phyloP scores from a whole-genome alignment of 2,329 filamentous ascomycete species.

The Ciborinia camelliae region DNA sequence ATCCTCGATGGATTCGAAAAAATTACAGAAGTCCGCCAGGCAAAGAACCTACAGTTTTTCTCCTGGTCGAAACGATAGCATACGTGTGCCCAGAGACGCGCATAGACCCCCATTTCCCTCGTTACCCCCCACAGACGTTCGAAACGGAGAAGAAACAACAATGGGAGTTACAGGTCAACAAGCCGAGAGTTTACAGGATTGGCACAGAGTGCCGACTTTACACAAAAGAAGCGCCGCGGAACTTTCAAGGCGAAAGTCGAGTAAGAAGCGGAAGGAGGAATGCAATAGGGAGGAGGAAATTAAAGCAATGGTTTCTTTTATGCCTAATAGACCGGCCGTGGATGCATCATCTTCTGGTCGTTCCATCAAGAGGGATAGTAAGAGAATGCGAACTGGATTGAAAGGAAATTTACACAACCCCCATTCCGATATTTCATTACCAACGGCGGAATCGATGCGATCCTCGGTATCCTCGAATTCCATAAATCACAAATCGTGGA shows the following conservation, averaged over 20 bases:
- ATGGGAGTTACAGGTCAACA: slow-evolving; percentile 31
- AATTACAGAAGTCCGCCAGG: slow-evolving; percentile 46
- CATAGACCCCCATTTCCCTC: slow-evolving; percentile 35
- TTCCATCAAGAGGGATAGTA: slow-evolving; percentile 60
- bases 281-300: slow-evolving; percentile 82
- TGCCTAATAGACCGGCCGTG: slow-evolving; percentile 60
- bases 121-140: slow-evolving; percentile 28
- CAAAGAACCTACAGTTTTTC: slow-evolving; percentile 59
- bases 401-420: slow-evolving; percentile 58
- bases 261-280: slow-evolving; percentile 73
- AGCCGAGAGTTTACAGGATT: slow-evolving; percentile 33
- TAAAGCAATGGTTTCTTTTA: slow-evolving; percentile 72
- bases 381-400: slow-evolving; percentile 57
- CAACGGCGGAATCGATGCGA: slow-evolving; percentile 68
- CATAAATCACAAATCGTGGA: slow-evolving; percentile 69
- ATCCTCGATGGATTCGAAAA: slow-evolving; percentile 38
- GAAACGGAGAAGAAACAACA: slow-evolving; percentile 27
- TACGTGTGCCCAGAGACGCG: slow-evolving; percentile 41
- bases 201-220: slow-evolving; percentile 51
- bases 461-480: slow-evolving; percentile 73
- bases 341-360: slow-evolving; percentile 59
- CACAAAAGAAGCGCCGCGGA: slow-evolving; percentile 60
- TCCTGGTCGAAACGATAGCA: slow-evolving; percentile 54
- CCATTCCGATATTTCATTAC: slow-evolving; percentile 64
- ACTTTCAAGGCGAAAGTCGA: slow-evolving; percentile 66